Conservation (phyloP, 768 basidiomycete species). For the Roridomyces roridus region DNA sequence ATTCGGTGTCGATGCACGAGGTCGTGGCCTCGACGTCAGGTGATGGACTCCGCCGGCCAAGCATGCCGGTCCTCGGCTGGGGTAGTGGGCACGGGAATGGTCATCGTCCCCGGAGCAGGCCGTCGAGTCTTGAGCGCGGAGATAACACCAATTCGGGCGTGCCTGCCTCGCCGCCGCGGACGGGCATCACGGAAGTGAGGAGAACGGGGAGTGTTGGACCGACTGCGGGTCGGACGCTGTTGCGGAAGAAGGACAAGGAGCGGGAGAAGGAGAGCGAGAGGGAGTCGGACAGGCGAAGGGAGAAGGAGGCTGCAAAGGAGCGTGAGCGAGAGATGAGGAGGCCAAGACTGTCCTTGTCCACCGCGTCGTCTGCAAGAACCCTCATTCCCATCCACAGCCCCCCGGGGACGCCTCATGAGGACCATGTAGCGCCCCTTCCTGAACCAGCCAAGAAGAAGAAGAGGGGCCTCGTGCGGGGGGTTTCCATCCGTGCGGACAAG, state of each 20-base stretch:
- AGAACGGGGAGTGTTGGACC: slow-evolving; percentile 6
- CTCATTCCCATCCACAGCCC: slow-evolving; percentile 5
- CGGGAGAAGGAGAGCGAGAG: slow-evolving; percentile 21
- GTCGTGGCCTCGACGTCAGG: neutral
- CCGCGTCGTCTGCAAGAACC: neutral
- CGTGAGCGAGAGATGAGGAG: slow-evolving; percentile 24
- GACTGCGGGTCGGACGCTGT: slow-evolving; percentile 6
- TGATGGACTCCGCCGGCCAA: slow-evolving; percentile 23
- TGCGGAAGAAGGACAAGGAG: slow-evolving; percentile 22
- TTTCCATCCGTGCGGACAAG: slow-evolving; percentile 40
- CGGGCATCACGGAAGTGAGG: slow-evolving; percentile 17
- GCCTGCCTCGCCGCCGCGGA: neutral
- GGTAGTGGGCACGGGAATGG: too few relatives aligned
- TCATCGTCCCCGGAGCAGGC: neutral
- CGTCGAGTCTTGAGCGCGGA: slow-evolving; percentile 10
- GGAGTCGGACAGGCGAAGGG: slow-evolving; percentile 26
- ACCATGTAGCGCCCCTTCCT: neutral
- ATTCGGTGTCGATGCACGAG: slow-evolving; percentile 21
- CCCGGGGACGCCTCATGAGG: slow-evolving; percentile 6
- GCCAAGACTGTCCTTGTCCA: slow-evolving; percentile 39
- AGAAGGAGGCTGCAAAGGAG: slow-evolving; percentile 25
- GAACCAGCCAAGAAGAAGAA: slow-evolving; percentile 32
- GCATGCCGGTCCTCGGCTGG: slow-evolving; percentile 28
- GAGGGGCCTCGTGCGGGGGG: slow-evolving; percentile 35
- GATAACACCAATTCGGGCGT: neutral